Percentiles rank a stretch among this genome's conserved stretches.
These are phyloP conservation scores for Beauveria sp. DNA, from an alignment of 2,329 filamentous ascomycete species.

Conservation along the genomic window DNA sequence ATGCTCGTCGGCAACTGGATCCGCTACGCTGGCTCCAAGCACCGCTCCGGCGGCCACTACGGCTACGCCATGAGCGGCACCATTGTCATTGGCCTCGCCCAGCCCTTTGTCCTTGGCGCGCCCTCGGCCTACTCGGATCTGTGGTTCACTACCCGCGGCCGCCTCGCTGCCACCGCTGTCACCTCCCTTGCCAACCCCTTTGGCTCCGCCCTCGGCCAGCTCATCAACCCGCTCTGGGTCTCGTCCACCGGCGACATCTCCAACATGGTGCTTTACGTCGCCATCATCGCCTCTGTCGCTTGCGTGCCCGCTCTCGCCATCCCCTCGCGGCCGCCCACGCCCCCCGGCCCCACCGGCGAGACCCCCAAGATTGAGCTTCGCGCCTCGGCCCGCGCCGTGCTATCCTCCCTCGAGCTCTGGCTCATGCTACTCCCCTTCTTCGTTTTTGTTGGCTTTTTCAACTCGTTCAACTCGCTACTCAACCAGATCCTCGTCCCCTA, in stretches of 20 bases:
- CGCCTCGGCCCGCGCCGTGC: conserved; percentile 46
- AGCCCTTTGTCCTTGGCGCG: conserved; percentile 85
- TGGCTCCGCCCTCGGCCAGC: conserved; percentile 79
- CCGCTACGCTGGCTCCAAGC: conserved; percentile 63
- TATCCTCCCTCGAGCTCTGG: conserved; percentile 63
- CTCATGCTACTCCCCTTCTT: conserved; percentile 74
- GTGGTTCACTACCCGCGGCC: conserved; percentile 82
- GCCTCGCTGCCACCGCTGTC: conserved; percentile 80
- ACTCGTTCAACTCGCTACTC: conserved; percentile 77
- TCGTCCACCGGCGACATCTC: conserved; percentile 58
- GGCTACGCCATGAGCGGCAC: conserved; percentile 80
- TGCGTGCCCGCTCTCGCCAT: conserved; percentile 75
- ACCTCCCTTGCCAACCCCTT: conserved; percentile 83
- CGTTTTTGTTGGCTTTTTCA: conserved; percentile 88
- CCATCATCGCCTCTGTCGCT: conserved; percentile 57
- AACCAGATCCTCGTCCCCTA: conserved; percentile 88
- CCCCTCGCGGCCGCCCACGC: conserved; percentile 67
- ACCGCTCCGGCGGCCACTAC: conserved; percentile 53
- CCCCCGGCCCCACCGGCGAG: conserved; percentile 60
- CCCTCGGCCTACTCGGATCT: conserved; percentile 88
- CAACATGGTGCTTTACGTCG: conserved; percentile 74
- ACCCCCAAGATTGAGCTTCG: conserved; percentile 47
- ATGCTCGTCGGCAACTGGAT: conserved; percentile 86
- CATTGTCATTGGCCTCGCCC: conserved; percentile 78
- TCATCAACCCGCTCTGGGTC: conserved; percentile 76